A percentile compares a stretch with the other conserved stretches of the same genome.
Conservation (phyloP, 257 asterid species). For the Parsonsia alboflavescens region DNA sequence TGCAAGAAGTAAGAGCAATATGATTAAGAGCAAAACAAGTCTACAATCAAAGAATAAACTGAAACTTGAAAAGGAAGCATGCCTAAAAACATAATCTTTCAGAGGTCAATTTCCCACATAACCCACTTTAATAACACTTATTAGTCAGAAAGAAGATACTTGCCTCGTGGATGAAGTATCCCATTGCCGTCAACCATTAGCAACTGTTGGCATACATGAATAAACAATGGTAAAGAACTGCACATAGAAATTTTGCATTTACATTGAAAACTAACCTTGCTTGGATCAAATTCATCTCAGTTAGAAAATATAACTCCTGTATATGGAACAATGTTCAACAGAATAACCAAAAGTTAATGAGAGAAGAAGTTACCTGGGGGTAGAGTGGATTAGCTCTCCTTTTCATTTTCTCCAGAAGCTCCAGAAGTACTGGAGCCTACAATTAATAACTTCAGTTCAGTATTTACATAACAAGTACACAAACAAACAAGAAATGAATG, state of each 20-base stretch:
- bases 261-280: neutral
- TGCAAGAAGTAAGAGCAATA: neutral
- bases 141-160: conserved; percentile 22
- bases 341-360: neutral
- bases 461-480: neutral
- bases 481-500: neutral
- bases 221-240: neutral
- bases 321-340: neutral
- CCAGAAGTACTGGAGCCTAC: conserved; percentile 73
- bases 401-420: conserved; percentile 74
- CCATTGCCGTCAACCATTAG: conserved; percentile 97
- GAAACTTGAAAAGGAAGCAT: neutral
- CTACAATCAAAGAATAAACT: neutral
- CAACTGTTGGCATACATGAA: conserved; percentile 38
- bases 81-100: neutral
- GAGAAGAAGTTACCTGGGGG: conserved; percentile 57
- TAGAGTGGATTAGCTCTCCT: conserved; percentile 35
- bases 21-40: neutral
- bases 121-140: neutral
- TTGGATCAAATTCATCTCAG: neutral
- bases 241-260: neutral
- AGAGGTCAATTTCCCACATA: too few relatives aligned
- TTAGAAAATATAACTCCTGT: neutral
- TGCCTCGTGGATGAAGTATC: conserved; percentile 93
- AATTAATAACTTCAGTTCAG: conserved; percentile 14